Conservation (phyloP, 192 early-diverging fungal genomes). For the Coemansia sp. region DNA sequence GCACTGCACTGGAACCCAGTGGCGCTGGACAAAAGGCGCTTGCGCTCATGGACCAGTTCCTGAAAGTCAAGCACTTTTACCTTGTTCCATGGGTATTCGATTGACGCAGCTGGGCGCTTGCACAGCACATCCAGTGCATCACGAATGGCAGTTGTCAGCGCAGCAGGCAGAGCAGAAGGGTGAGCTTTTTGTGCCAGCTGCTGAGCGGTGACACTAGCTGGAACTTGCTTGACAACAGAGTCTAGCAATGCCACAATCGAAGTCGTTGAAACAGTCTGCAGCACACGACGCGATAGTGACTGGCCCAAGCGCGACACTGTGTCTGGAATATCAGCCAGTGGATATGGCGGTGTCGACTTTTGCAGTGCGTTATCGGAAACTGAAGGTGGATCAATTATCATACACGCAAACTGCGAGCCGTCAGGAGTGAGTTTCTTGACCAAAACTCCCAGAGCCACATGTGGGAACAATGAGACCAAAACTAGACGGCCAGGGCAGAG, state of each 20-base stretch:
- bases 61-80: constrained; percentile 89
- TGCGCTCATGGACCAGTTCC: constrained; percentile 65
- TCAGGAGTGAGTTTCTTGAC: constrained; percentile 24
- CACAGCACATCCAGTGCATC: constrained; percentile 31
- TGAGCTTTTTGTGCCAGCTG: constrained; percentile 14
- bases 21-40: constrained; percentile 43
- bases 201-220: constrained; percentile 7
- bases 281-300: constrained; percentile 12
- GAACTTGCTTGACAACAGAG: constrained; percentile 22
- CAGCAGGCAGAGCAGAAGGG: constrained; percentile 18
- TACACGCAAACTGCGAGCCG: constrained; percentile 41
- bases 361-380: neutral
- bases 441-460: constrained; percentile 26
- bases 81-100: constrained; percentile 82
- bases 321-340: constrained; percentile 19
- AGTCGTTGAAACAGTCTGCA: constrained; percentile 14
- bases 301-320: constrained; percentile 13
- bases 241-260: constrained; percentile 28
- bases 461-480: constrained; percentile 69
- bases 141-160: constrained; percentile 43
- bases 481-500: constrained; percentile 73
- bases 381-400: constrained; percentile 27
- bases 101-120: constrained; percentile 24
- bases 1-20: constrained; percentile 38
- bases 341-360: constrained; percentile 24